A percentile compares a stretch with the other conserved stretches of the same genome.
These are phyloP conservation scores for Taiwanofungus camphoratus DNA, from an alignment of 1,284 basidiomycete genomes.

Conservation along the genomic window DNA sequence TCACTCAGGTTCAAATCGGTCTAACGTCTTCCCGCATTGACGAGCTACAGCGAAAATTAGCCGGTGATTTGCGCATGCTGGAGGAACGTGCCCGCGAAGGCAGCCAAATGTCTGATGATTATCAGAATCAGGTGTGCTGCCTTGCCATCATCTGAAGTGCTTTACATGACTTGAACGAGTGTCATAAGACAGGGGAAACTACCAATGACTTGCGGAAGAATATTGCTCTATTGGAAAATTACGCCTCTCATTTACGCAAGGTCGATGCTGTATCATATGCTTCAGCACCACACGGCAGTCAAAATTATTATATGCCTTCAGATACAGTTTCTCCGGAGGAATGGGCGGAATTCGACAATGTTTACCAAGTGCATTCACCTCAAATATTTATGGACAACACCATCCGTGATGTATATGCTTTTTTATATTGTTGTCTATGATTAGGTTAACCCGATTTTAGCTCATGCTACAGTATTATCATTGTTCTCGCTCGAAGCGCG, in stretches of 20 bases:
- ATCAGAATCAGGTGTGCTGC: not conserved
- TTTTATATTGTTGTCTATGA: not conserved
- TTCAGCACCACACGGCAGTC: conserved; percentile 27
- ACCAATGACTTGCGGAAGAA: conserved; percentile 37
- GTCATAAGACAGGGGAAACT: conserved; percentile 9
- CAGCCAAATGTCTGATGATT: no score
- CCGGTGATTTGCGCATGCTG: no score
- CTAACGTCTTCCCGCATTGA: conserved; percentile 55
- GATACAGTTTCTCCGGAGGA: conserved; percentile 64
- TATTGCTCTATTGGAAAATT: conserved; percentile 54
- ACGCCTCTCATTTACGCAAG: conserved; percentile 50
- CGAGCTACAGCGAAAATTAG: conserved; percentile 33
- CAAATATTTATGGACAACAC: conserved; percentile 78
- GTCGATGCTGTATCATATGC: conserved; percentile 36
- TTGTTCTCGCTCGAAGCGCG: conserved; percentile 69
- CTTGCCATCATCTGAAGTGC: not conserved
- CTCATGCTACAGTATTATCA: conserved; percentile 90
- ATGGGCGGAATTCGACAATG: conserved; percentile 84
- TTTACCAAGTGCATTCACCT: conserved; percentile 88
- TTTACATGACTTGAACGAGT: not conserved
- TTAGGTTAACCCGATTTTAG: conserved; percentile 29
- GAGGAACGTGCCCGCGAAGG: no score
- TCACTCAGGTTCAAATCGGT: conserved; percentile 64
- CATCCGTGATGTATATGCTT: conserved; percentile 37
- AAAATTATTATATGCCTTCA: conserved; percentile 59